Conservation (phyloP, 2,329 filamentous ascomycete species). For the Penicillium aurantiogriseum region DNA sequence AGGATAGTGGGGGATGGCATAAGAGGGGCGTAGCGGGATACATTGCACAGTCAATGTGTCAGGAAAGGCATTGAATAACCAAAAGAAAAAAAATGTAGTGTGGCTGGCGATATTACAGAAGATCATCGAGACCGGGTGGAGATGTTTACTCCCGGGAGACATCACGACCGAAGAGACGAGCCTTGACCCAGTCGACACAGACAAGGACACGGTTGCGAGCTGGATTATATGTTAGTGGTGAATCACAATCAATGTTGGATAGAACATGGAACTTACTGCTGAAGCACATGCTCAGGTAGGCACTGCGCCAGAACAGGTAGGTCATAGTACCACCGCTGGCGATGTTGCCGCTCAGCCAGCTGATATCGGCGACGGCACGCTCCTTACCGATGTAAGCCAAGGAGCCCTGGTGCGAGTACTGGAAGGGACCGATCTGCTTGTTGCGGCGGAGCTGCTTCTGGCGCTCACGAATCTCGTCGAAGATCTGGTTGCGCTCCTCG, state of each 20-base stretch:
- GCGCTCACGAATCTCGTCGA: conserved; percentile 77
- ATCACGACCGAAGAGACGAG: conserved; percentile 93
- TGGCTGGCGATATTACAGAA: conserved; percentile 11
- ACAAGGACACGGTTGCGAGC: conserved; percentile 93
- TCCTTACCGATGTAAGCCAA: conserved; percentile 98
- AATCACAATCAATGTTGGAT: conserved; percentile 11
- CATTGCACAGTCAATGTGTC: conserved; percentile 2
- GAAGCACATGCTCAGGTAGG: conserved; percentile 99
- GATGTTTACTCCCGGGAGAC: conserved; percentile 55
- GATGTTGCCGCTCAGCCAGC: conserved; percentile 95
- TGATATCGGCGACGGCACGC: conserved; percentile 94
- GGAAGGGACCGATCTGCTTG: conserved; percentile 95
- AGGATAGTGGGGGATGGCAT: conserved; percentile 18
- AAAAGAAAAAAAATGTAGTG: conserved; percentile 13
- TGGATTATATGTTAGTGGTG: conserved; percentile 37
- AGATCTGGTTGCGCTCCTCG: conserved; percentile 56
- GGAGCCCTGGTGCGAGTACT: conserved; percentile 96
- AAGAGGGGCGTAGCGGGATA: conserved; percentile 11
- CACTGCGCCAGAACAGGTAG: conserved; percentile 97
- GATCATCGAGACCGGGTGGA: conserved; percentile 4
- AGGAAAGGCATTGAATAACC: conserved; percentile 1
- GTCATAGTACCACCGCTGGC: conserved; percentile 90
- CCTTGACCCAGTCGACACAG: conserved; percentile 92
- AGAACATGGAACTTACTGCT: conserved; percentile 73
- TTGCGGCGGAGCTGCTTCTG: conserved; percentile 84